A percentile compares a stretch with the other conserved stretches of the same genome.
These are phyloP conservation scores for Lasiodiplodia gonubiensis DNA, from an alignment of 2,329 filamentous ascomycete species.

Conservation along the genomic window DNA sequence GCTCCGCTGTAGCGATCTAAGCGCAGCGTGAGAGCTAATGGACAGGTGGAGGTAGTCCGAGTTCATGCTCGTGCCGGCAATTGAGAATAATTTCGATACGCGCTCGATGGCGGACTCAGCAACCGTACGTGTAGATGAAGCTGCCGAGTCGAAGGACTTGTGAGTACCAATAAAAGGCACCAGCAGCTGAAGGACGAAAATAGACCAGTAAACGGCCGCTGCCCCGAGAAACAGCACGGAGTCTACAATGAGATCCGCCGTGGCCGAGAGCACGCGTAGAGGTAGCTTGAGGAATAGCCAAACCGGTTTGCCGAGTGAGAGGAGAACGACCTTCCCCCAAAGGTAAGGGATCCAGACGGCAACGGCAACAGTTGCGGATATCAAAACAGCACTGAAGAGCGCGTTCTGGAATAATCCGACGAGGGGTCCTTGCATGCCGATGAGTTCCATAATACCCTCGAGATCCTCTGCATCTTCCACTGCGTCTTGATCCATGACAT, in stretches of 20 bases:
- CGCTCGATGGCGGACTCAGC: slow-evolving; percentile 44
- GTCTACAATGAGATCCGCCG: slow-evolving; percentile 83
- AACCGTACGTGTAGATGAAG: slow-evolving; percentile 33
- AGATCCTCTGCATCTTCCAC: slow-evolving; percentile 89
- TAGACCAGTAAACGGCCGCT: slow-evolving; percentile 49
- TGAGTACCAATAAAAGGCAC: slow-evolving; percentile 30
- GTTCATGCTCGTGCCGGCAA: slow-evolving; percentile 38
- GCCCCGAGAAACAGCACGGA: slow-evolving; percentile 69
- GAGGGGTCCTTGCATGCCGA: slow-evolving; percentile 94
- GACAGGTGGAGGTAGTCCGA: slow-evolving; percentile 45
- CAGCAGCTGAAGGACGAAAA: slow-evolving; percentile 35
- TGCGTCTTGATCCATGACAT: slow-evolving; percentile 68
- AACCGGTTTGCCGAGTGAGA: slow-evolving; percentile 78
- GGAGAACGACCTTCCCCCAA: slow-evolving; percentile 81
- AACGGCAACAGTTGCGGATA: slow-evolving; percentile 82
- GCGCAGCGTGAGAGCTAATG: slow-evolving; percentile 44
- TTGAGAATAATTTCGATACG: slow-evolving; percentile 40
- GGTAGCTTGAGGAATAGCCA: slow-evolving; percentile 70
- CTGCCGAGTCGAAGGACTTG: slow-evolving; percentile 15
- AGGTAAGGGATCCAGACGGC: slow-evolving; percentile 93
- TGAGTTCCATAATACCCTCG: slow-evolving; percentile 92
- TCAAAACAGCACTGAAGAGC: slow-evolving; percentile 89
- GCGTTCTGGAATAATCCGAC: slow-evolving; percentile 91
- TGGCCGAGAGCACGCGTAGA: slow-evolving; percentile 71
- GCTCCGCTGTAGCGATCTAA: slow-evolving; percentile 42